Evolutionary conservation across 2,329 filamentous ascomycete genomes (phyloP).

Genomic region (Hypoxylon sp.): DNA sequence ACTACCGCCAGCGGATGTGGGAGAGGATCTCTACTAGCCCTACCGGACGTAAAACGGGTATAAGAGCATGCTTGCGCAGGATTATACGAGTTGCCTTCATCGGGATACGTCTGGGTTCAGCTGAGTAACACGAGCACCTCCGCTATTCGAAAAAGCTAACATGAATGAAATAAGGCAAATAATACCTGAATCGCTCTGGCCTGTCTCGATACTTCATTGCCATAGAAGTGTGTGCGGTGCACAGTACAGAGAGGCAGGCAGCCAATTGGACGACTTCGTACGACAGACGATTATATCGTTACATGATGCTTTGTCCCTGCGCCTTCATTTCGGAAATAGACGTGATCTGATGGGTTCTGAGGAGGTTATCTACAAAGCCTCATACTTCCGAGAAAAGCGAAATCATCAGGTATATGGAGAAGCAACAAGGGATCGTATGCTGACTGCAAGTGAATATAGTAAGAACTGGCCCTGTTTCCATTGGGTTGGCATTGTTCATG

Average conservation of each 20-base stretch:
- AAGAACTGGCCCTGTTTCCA: neutral
- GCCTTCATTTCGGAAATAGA: constrained; percentile 2
- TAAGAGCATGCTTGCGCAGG: neutral
- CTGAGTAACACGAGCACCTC: neutral
- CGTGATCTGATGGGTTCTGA: neutral
- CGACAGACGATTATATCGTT: neutral
- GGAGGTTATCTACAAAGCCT: neutral
- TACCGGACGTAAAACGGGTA: constrained; percentile 12
- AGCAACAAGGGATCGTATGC: neutral
- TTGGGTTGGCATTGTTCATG: neutral
- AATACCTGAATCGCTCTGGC: neutral
- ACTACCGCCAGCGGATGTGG: neutral
- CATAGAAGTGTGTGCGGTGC: neutral
- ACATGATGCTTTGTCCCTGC: neutral
- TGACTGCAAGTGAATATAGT: neutral
- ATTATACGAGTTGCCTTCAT: neutral
- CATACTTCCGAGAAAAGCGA: neutral
- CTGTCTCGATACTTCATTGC: neutral
- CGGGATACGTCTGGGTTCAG: neutral
- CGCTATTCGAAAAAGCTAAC: neutral
- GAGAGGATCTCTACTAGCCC: neutral
- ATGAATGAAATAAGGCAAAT: neutral
- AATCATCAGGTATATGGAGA: neutral
- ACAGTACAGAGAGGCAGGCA: neutral
- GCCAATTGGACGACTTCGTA: neutral